Base-by-base conservation (phyloP, 805 yeast genomes). In the Yamadazyma kitorensis region DNA sequence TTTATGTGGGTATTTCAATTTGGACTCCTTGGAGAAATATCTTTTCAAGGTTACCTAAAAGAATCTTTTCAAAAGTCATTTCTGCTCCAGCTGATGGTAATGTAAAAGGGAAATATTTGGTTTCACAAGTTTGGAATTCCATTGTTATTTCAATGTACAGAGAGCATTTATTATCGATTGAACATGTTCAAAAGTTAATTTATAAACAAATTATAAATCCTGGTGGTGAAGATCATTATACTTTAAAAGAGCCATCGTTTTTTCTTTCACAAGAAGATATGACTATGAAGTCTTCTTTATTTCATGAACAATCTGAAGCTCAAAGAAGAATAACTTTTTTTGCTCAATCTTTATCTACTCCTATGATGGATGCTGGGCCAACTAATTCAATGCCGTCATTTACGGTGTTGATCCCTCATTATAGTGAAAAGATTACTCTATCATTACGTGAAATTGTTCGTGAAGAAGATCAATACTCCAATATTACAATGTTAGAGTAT, bases 381-480 rank as follows among this genome's bases (percentile, higher is more conserved):
- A 72, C 81, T 6, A 72, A 70, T 14, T 68, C 77, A 27, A 84
- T 85, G 86, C 94, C 95, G 1, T 66, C 85, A 0, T 86, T 86
- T 48, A 78, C 93, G 1, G 98, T 93, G 15, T 72, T 91, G 63
- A 84, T 91, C 48, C 98, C 98, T 54, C 98, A 91, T 63, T 91
- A 91, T 66, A 74, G 93, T 46, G 98, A 91, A 70, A 91, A 88
- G 78, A 91, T 91, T 43, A 72, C 89, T 50, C 69, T 91, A 32
- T 86, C 96, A n/a, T 71, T 93, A 54, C 83, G 94, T 60, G 98
- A 91, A 64, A 88, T 93, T 56, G 91, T 93, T 51, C 82, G 95
- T 55, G 98, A 91, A 68, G 98, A 93, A 61, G 96, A 89, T 57
- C 96, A 88, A 67, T 87, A 84, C 64, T 86, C 98, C 16, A 85